Percentiles rank a stretch among this genome's conserved stretches.
These are phyloP conservation scores for Pharnaceum exiguum DNA, from an alignment of 148 eudicot species.

Conservation along the genomic window DNA sequence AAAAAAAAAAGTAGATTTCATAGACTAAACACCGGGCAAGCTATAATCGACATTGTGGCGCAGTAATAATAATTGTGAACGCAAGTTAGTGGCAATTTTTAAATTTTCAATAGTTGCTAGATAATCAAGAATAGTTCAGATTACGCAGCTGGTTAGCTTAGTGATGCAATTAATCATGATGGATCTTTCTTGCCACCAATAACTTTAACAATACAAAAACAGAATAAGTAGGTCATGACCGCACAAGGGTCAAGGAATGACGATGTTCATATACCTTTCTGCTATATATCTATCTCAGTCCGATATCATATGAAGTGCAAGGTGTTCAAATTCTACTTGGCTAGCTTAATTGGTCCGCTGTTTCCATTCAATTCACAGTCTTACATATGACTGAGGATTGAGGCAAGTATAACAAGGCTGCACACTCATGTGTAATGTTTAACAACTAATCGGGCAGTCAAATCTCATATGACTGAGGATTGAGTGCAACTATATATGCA, in stretches of 20 bases:
- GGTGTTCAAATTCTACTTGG: constrained; percentile 23
- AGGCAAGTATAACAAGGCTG: not conserved
- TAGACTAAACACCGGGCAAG: no score
- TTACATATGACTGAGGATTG: not conserved
- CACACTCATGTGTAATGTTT: no score
- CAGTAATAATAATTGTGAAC: no score
- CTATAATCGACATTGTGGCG: no score
- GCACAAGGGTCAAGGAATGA: constrained; percentile 20
- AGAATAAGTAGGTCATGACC: constrained; percentile 14
- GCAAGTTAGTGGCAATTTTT: constrained; percentile 9
- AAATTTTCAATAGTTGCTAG: constrained; percentile 1
- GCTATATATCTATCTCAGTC: constrained; percentile 13
- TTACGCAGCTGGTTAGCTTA: not conserved
- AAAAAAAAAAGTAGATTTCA: no score
- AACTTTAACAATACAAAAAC: not conserved
- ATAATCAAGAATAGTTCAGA: constrained; percentile 6
- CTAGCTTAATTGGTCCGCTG: constrained; percentile 6
- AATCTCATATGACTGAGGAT: no score
- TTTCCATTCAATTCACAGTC: not conserved
- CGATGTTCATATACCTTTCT: constrained; percentile 14
- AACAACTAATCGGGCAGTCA: no score
- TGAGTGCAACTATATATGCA: no score
- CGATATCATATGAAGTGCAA: not conserved
- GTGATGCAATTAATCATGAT: constrained; percentile 17
- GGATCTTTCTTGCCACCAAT: not conserved